phyloP scores from a whole-genome alignment of 306 rosid genomes.

The Vigna hirtella region DNA sequence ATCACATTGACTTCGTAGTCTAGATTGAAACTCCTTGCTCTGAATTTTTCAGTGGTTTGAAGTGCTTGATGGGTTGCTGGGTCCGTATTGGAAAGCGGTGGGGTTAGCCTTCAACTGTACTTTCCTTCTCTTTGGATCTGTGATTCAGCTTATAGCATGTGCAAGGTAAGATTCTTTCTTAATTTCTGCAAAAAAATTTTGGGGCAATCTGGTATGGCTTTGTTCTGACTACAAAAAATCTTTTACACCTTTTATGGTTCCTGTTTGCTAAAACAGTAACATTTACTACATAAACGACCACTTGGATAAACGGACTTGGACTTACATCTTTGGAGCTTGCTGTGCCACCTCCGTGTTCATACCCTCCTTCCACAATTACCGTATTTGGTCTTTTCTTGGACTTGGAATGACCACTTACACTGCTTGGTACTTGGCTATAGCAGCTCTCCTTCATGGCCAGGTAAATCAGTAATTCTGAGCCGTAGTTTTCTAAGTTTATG shows the following conservation, averaged over 20 bases:
- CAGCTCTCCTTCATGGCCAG: constrained; percentile 85
- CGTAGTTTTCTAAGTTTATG: background rate
- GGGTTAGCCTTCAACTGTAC: constrained; percentile 98
- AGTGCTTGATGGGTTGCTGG: constrained; percentile 94
- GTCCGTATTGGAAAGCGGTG: constrained; percentile 90
- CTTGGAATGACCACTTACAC: constrained; percentile 99
- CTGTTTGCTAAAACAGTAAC: constrained; percentile 62
- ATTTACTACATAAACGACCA: constrained; percentile 90
- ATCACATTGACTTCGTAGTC: constrained; percentile 14
- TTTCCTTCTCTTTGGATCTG: constrained; percentile 96
- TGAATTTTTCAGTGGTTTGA: constrained; percentile 88
- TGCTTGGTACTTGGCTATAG: constrained; percentile 87
- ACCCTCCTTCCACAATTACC: constrained; percentile 96
- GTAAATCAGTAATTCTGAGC: constrained; percentile 40
- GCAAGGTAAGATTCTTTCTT: constrained; percentile 67
- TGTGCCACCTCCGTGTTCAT: constrained; percentile 98
- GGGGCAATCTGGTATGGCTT: constrained; percentile 26
- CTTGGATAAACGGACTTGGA: constrained; percentile 96
- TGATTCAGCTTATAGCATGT: constrained; percentile 97
- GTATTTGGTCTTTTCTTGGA: constrained; percentile 97
- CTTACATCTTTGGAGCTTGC: constrained; percentile 97
- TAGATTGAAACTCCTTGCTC: constrained; percentile 26
- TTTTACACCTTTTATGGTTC: constrained; percentile 7
- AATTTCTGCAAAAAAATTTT: background rate
- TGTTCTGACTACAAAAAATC: constrained; percentile 15